Evolutionary conservation across 2,329 filamentous ascomycete species (phyloP), one percentile per base, ranked within the genome.

Genomic region (Penicillium janthinellum): DNA sequence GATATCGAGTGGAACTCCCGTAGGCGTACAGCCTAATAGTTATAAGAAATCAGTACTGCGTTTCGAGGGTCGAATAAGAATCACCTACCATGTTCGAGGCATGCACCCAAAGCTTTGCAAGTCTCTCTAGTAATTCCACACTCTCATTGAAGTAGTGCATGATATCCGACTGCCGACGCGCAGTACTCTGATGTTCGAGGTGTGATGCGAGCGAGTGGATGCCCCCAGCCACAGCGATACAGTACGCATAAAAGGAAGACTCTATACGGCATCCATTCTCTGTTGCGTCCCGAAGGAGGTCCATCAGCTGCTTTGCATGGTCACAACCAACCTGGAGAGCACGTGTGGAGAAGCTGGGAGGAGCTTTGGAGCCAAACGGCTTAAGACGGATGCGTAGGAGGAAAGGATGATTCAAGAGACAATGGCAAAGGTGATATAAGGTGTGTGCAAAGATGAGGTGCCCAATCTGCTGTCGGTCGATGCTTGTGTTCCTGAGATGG

Each of bases 371-470:
- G 0, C 63, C 65, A 31, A 66, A 68, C 2, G 61, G 57, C 35
- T 66, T 65, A 3, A 75, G 62, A 8, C 71, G 63, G 25, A 70
- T 59, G 0, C 67, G 66, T 4, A 77, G 56, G 6, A 75, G 60
- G 54, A 77, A 75, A 0, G 74, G 74, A 55, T 78, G 75, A 58
- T 76, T 68, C 3, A 78, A 60, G n/a, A 77, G 58, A 56, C 73
- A 76, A 34, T 77, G 71, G 39, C 69, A 72, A 6, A 75, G 64
- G 42, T 76, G 73, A 42, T 73, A 78, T 1, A 77, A 54, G 1
- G 69, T 67, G 31, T 72, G 70, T 3, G 74, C 68, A 42, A 73
- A 75, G 12, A 73, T 58, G 10, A 72, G 56, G 55, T 71, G 71
- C 5, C 70, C 71, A 5, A 62, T 54, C 25, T 64, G 48, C 20